Conservation (phyloP, 768 basidiomycete species). For the Pleurotus eryngii region DNA sequence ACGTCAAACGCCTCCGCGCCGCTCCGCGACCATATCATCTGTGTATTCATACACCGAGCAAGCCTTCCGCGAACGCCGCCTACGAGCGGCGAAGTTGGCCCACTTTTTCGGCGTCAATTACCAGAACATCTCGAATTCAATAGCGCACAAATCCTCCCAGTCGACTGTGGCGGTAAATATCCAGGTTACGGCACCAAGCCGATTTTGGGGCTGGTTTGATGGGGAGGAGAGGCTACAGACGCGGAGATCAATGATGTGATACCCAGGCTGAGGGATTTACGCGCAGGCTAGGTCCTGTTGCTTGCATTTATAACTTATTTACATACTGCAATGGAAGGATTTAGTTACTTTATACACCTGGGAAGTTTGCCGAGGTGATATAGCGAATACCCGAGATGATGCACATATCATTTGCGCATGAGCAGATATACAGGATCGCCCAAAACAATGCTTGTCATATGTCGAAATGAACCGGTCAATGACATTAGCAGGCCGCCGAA, state of each 20-base stretch:
- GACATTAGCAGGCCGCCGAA: conserved; percentile 97
- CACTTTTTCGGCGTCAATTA: conserved; percentile 56
- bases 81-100: conserved; percentile 51
- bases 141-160: neutral
- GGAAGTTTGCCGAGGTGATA: no score
- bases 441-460: conserved; percentile 87
- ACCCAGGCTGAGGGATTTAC: conserved; percentile 40
- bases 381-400: no score
- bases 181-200: conserved; percentile 29
- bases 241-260: conserved; percentile 41
- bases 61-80: conserved; percentile 30
- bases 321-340: conserved; percentile 5
- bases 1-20: neutral
- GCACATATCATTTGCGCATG: conserved; percentile 58
- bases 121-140: conserved; percentile 35
- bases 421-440: conserved; percentile 92
- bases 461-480: conserved; percentile 86
- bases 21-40: neutral
- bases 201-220: conserved; percentile 38
- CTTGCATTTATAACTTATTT: conserved; percentile 12
- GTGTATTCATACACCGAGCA: neutral
- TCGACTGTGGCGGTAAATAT: conserved; percentile 32
- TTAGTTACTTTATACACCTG: conserved; percentile 8
- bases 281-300: conserved; percentile 20
- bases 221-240: conserved; percentile 25